Evolutionary conservation across 352 stramenopile genomes (phyloP).

Genomic region (Phytophthora capsici): DNA sequence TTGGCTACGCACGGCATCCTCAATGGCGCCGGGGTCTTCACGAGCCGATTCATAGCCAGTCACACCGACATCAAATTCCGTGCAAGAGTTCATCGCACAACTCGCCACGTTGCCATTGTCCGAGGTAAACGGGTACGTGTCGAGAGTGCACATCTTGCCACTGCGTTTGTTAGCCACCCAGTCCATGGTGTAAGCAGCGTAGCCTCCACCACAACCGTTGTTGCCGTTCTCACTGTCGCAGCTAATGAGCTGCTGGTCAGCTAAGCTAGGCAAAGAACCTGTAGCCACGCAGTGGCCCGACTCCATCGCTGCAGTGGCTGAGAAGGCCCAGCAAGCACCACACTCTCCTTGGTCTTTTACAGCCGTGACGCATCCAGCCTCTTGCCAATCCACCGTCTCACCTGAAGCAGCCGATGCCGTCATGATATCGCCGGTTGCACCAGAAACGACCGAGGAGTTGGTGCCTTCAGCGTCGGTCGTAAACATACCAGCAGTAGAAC

Average conservation of each 20-base stretch:
- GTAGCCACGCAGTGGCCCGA: slow-evolving; percentile 55
- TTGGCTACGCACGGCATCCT: slow-evolving; percentile 54
- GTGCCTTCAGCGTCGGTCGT: slow-evolving; percentile 28
- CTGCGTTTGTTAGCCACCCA: slow-evolving; percentile 54
- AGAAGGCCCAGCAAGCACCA: slow-evolving; percentile 68
- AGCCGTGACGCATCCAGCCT: slow-evolving; percentile 74
- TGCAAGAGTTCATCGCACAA: slow-evolving; percentile 47
- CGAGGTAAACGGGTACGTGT: slow-evolving; percentile 59
- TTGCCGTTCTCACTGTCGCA: slow-evolving; percentile 59
- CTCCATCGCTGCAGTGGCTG: slow-evolving; percentile 63
- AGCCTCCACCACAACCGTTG: slow-evolving; percentile 66
- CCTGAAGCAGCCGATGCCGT: slow-evolving; percentile 46
- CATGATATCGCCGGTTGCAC: slow-evolving; percentile 35
- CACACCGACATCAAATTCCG: slow-evolving; percentile 52
- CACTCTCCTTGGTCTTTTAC: slow-evolving; percentile 65
- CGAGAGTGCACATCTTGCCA: slow-evolving; percentile 63
- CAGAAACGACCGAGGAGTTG: slow-evolving; percentile 9
- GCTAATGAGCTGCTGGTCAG: slow-evolving; percentile 77
- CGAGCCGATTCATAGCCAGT: slow-evolving; percentile 56
- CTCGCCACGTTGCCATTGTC: slow-evolving; percentile 36
- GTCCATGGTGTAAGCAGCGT: slow-evolving; percentile 63
- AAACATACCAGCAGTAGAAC: slow-evolving; percentile 35
- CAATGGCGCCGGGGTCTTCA: slow-evolving; percentile 42
- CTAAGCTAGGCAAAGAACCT: slow-evolving; percentile 44
- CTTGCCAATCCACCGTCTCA: slow-evolving; percentile 75